Conservation (phyloP, 129 eudicot species). For the Escallonia herrerae region DNA sequence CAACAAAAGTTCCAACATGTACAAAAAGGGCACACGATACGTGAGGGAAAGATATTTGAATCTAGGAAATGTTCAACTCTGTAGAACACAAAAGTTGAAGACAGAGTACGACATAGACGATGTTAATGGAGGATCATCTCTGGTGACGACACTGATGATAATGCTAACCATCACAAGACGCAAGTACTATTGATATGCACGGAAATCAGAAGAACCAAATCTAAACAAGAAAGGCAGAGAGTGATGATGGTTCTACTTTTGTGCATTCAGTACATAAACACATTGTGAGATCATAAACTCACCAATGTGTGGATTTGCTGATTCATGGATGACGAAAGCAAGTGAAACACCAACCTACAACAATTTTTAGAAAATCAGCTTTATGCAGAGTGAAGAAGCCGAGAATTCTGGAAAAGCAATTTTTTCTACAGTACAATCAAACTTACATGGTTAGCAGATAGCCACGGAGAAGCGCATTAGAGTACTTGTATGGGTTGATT, state of each 20-base stretch:
- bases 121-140: no score
- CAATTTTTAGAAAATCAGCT: constrained; percentile 6
- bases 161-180: background rate
- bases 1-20: no score
- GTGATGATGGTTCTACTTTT: background rate
- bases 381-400: background rate
- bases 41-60: no score
- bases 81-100: no score
- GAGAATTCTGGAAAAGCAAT: no score
- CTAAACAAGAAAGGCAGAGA: background rate
- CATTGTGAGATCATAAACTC: constrained; percentile 17
- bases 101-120: no score
- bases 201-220: background rate
- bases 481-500: no score
- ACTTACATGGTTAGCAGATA: no score
- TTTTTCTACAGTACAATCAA: no score
- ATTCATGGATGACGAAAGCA: constrained; percentile 98
- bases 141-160: background rate
- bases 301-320: constrained; percentile 99
- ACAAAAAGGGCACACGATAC: no score
- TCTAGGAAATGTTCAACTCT: no score
- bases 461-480: no score
- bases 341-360: constrained; percentile 88
- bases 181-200: background rate
- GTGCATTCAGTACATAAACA: background rate